phyloP scores from a whole-genome alignment of 202 grass and related monocot genomes.

The Dendrocalamus latiflorus region DNA sequence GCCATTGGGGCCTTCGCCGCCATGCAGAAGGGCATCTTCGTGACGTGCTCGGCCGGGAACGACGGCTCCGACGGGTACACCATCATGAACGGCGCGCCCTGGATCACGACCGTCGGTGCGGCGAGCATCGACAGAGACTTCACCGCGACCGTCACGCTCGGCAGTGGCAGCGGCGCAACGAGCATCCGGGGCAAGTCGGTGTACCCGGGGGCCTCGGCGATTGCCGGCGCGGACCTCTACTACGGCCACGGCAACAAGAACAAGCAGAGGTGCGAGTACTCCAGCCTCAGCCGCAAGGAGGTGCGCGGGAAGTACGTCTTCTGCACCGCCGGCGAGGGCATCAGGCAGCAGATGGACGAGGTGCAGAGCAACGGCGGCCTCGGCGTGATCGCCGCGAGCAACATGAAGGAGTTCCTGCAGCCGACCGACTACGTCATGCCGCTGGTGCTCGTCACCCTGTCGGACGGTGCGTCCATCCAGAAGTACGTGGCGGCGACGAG shows the following conservation, averaged over 20 bases:
- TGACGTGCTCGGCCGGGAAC: conserved; percentile 61
- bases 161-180: neutral
- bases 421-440: conserved; percentile 35
- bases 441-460: conserved; percentile 30
- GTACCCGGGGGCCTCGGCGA: conserved; percentile 19
- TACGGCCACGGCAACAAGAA: conserved; percentile 30
- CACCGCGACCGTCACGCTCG: conserved; percentile 53
- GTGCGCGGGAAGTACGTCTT: conserved; percentile 52
- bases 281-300: conserved; percentile 29
- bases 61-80: conserved; percentile 42
- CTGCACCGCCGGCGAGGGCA: conserved; percentile 13
- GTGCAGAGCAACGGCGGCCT: conserved; percentile 26
- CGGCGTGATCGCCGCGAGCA: conserved; percentile 32
- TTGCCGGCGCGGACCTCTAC: conserved; percentile 22
- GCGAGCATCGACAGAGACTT: conserved; percentile 58
- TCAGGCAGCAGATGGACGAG: conserved; percentile 36
- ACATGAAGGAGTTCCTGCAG: conserved; percentile 21
- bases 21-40: conserved; percentile 54
- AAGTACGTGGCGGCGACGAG: conserved; percentile 21
- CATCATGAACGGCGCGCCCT: conserved; percentile 61
- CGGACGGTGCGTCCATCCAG: conserved; percentile 35
- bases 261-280: conserved; percentile 22
- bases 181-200: conserved; percentile 50
- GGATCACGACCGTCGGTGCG: conserved; percentile 75
- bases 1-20: conserved; percentile 75